phyloP scores from a whole-genome alignment of 306 rosid species.

The Malus asiatica region DNA sequence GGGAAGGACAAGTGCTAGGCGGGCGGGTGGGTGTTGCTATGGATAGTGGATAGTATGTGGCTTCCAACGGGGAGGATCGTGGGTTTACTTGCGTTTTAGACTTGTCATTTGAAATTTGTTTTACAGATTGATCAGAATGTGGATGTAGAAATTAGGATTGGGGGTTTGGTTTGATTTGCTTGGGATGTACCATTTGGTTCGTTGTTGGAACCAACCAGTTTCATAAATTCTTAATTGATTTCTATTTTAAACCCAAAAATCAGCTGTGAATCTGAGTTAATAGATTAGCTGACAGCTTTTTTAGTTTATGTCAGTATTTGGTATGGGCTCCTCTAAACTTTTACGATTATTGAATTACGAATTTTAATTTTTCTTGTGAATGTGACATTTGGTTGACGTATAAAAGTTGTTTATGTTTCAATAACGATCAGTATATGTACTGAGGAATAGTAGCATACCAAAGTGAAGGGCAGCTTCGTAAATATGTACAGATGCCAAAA shows the following conservation, averaged over 20 bases:
- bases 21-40: neutral
- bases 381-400: neutral
- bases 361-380: neutral
- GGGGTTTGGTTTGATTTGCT: neutral
- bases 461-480: neutral
- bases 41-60: neutral
- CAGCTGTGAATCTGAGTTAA: neutral
- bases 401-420: neutral
- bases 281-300: neutral
- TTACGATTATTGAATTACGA: neutral
- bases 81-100: neutral
- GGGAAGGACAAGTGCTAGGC: conserved; percentile 27
- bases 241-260: neutral
- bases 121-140: neutral
- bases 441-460: too few relatives aligned
- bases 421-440: too few relatives aligned
- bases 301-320: too few relatives aligned
- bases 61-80: neutral
- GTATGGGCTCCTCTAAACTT: too few relatives aligned
- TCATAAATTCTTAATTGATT: neutral
- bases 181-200: neutral
- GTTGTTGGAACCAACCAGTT: neutral
- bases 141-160: conserved; percentile 14
- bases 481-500: too few relatives aligned
- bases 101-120: neutral